These are phyloP conservation scores for Phoenix roebelenii DNA, from an alignment of 176 grass and related monocot genomes.

Conservation along the genomic window DNA sequence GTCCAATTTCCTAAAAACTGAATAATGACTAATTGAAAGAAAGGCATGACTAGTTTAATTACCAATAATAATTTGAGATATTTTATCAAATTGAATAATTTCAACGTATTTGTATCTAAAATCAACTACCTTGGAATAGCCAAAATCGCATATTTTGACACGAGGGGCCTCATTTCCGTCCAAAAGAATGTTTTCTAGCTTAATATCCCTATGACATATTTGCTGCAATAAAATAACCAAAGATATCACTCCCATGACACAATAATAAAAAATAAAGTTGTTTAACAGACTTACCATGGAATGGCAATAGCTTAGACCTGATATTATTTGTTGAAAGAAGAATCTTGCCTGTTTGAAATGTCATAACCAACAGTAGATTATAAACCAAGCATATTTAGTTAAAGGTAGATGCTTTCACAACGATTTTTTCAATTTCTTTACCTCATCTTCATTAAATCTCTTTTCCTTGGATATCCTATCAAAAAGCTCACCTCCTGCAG, in stretches of 20 bases:
- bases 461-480: constrained; percentile 74
- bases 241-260: too few relatives aligned
- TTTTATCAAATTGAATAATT: too few relatives aligned
- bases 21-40: too few relatives aligned
- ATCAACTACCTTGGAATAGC: constrained; percentile 79
- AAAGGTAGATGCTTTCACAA: neutral
- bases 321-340: constrained; percentile 98
- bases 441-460: constrained; percentile 95
- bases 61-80: too few relatives aligned
- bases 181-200: constrained; percentile 93
- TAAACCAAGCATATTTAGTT: neutral
- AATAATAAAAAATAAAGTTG: neutral
- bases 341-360: constrained; percentile 57
- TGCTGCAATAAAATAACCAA: constrained; percentile 32
- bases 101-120: neutral
- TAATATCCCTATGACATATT: constrained; percentile 95
- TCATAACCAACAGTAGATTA: constrained; percentile 12
- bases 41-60: too few relatives aligned
- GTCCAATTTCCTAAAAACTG: too few relatives aligned
- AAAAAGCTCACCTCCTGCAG: constrained; percentile 91
- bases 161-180: constrained; percentile 76
- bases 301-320: constrained; percentile 95
- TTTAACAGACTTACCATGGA: constrained; percentile 54
- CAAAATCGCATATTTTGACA: constrained; percentile 96
- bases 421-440: constrained; percentile 17